Evolutionary conservation across 495 filamentous ascomycete species (phyloP), one percentile per base, ranked within the genome.

Genomic region (Pseudomonodictys pantanalensis): DNA sequence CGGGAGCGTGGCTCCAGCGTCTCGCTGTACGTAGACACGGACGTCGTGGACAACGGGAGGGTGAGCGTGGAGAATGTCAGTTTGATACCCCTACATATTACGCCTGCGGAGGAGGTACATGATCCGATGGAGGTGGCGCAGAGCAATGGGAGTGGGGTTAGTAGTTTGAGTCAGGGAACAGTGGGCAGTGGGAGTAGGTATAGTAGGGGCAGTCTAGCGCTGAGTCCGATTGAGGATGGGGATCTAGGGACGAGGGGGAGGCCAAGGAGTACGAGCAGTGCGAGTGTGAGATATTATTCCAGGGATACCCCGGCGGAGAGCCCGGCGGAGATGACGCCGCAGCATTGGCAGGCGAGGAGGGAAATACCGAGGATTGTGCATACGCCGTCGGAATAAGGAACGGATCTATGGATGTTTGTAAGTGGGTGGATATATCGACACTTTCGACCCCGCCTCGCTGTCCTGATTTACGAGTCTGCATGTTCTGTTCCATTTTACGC

Each of bases 81-180:
- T 24, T 28, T 64, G 20, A 58, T 64, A n/a, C 61, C 61, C 1
- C 49, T 64, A 2, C 38, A 48, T n/a, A 56, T 64, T 32, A 64
- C 49, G 2, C 55, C 61, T 20, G 48, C 20, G 12, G 55, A 59
- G 25, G 55, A 49, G 18, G 23, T 39, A 3, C 47, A 57, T n/a
- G 38, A 62, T 52, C 35, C 52, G 15, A 45, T 57, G 10, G 24
- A 50, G 22, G 11, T 1, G 9, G 23, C 22, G n/a, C 23, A 5
- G 2, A 62, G 45, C 24, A 24, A n/a, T 12, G 51, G 49, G 6
- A 48, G 30, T 28, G 43, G 43, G 17, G 43, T 23, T 18, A 42
- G n/a, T 18, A 54, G 20, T 15, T 25, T 20, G 17, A 56, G 52
- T 44, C 15, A 20, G 41, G 42, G 35, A 1, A 52, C n/a, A n/a